Evolutionary conservation across 179 eudicot genomes (phyloP).

Genomic region (Spinacia oleracea): DNA sequence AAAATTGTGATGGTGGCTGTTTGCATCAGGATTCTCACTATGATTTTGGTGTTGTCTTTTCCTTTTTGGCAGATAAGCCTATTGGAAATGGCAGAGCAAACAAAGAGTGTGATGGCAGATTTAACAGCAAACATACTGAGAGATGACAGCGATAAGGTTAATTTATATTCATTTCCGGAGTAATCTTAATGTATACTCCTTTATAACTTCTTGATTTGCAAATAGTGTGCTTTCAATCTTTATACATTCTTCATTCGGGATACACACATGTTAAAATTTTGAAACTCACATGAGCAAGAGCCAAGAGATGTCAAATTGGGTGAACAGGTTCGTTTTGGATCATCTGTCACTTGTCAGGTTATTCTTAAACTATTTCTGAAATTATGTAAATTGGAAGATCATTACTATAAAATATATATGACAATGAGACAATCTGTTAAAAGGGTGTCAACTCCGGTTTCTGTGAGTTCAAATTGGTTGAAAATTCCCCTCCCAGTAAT

Average conservation of each 20-base stretch:
- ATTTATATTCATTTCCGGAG: background rate
- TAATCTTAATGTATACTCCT: background rate
- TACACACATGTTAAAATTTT: constrained; percentile 2
- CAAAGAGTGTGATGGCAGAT: constrained; percentile 47
- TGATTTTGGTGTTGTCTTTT: constrained; percentile 7
- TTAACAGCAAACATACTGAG: constrained; percentile 75
- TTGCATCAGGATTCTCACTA: background rate
- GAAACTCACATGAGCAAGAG: background rate
- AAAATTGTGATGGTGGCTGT: background rate
- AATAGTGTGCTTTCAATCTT: background rate
- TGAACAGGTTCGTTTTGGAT: background rate
- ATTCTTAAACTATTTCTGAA: background rate
- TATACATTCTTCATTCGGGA: background rate
- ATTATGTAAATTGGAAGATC: background rate
- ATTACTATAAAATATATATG: no score
- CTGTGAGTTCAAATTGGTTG: background rate
- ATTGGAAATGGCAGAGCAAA: constrained; percentile 71
- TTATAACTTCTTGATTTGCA: background rate
- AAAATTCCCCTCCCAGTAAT: background rate
- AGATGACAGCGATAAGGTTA: constrained; percentile 90
- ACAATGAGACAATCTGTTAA: background rate
- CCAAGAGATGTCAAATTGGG: background rate
- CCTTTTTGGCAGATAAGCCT: constrained; percentile 75
- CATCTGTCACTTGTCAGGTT: background rate
- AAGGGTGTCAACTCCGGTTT: background rate